These are phyloP conservation scores for Candida glaebosa DNA, from an alignment of 805 yeast species.

Conservation along the genomic window DNA sequence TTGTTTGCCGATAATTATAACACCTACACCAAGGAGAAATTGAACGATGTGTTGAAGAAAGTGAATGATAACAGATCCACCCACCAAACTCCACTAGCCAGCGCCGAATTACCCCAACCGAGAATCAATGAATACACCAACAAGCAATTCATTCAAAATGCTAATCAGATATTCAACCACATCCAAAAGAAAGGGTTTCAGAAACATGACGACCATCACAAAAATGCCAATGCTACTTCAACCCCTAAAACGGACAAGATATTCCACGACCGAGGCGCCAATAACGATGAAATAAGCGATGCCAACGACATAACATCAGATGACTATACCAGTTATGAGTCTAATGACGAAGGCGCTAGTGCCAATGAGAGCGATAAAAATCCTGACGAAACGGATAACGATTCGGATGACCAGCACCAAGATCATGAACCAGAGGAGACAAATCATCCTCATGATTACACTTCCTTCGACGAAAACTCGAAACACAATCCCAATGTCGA, in stretches of 20 bases:
- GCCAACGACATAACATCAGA: constrained; percentile 15
- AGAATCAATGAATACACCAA: constrained; percentile 33
- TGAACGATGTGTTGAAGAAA: constrained; percentile 24
- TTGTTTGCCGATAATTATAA: constrained; percentile 37
- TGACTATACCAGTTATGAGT: constrained; percentile 5
- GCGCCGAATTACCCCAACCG: constrained; percentile 7
- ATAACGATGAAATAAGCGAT: constrained; percentile 18
- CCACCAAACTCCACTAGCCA: constrained; percentile 10
- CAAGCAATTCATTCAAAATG: constrained; percentile 34
- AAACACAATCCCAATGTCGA: constrained; percentile 14
- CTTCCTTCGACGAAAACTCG: constrained; percentile 13
- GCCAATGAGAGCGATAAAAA: constrained; percentile 7
- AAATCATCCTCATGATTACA: constrained; percentile 5
- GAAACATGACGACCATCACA: constrained; percentile 4
- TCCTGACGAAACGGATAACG: neutral
- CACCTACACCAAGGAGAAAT: constrained; percentile 36
- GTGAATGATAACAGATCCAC: constrained; percentile 12
- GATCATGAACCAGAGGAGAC: neutral
- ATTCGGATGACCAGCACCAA: neutral
- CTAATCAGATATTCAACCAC: constrained; percentile 36
- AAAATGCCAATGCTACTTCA: constrained; percentile 33
- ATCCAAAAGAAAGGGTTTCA: constrained; percentile 33
- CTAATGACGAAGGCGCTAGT: constrained; percentile 8
- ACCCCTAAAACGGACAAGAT: constrained; percentile 32
- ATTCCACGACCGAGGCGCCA: constrained; percentile 11